Evolutionary conservation across 495 filamentous ascomycete genomes (phyloP).

Genomic region (Tuber indicum): DNA sequence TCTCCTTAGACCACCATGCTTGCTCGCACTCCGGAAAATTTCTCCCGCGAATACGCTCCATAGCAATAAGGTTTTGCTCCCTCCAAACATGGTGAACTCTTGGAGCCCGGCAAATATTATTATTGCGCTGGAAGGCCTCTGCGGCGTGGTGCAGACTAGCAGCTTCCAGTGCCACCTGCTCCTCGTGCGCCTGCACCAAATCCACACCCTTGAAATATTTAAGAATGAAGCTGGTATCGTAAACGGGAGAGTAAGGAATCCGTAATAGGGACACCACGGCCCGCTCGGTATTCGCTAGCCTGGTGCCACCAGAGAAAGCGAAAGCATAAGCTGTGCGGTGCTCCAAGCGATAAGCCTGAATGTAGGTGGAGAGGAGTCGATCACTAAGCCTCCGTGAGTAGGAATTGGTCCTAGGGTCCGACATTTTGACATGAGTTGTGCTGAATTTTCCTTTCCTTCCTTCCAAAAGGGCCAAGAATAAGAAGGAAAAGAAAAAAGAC

Average conservation of each 20-base stretch:
- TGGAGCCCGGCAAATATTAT: background rate
- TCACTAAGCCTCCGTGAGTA: no score
- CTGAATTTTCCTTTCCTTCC: background rate
- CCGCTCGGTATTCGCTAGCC: background rate
- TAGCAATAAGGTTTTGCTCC: background rate
- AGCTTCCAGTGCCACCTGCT: background rate
- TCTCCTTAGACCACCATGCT: background rate
- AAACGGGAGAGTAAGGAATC: background rate
- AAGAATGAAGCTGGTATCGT: background rate
- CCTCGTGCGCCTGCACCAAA: background rate
- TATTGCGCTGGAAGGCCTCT: background rate
- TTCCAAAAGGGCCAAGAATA: background rate
- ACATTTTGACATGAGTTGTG: background rate
- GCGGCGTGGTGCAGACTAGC: background rate
- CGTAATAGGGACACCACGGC: background rate
- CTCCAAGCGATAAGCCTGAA: no score
- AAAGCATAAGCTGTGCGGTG: no score
- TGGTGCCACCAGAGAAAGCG: background rate
- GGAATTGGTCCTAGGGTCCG: background rate
- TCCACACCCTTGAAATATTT: background rate
- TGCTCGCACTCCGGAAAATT: background rate
- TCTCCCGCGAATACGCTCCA: background rate
- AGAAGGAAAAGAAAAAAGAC: no score
- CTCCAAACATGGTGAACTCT: background rate
- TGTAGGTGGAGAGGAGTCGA: no score